Percentiles rank a stretch among this genome's conserved stretches.
phyloP scores from a whole-genome alignment of 768 basidiomycete species.

The Suillus spraguei region DNA sequence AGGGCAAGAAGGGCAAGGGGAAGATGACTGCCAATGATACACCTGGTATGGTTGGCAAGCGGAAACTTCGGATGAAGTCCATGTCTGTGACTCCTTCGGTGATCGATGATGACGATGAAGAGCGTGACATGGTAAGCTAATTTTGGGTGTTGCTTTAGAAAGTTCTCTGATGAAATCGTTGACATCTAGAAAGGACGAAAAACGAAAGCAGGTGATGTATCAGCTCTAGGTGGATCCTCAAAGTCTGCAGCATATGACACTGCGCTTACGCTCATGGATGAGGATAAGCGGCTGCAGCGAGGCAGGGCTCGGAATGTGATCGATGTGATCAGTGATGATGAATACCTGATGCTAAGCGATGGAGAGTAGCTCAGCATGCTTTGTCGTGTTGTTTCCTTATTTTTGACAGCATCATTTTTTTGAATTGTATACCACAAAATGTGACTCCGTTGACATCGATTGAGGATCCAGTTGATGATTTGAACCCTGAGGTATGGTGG shows the following conservation, averaged over 20 bases:
- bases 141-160: not conserved
- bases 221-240: slow-evolving; percentile 34
- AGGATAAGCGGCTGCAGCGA: slow-evolving; percentile 67
- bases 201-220: slow-evolving; percentile 60
- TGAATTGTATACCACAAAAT: not conserved
- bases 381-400: slow-evolving; percentile 5
- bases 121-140: slow-evolving; percentile 63
- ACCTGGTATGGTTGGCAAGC: slow-evolving; percentile 53
- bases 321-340: slow-evolving; percentile 76
- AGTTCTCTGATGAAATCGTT: slow-evolving; percentile 6
- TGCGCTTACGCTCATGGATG: slow-evolving; percentile 80
- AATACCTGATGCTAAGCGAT: slow-evolving; percentile 75
- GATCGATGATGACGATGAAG: slow-evolving; percentile 77
- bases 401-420: not conserved
- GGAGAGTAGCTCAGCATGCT: slow-evolving; percentile 48
- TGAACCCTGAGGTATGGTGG: no score
- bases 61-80: slow-evolving; percentile 74
- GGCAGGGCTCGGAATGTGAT: slow-evolving; percentile 58
- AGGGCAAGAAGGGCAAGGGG: slow-evolving; percentile 58
- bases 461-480: no score
- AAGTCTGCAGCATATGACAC: slow-evolving; percentile 53
- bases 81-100: slow-evolving; percentile 78
- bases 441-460: no score
- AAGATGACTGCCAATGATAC: slow-evolving; percentile 46
- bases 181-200: slow-evolving; percentile 80